phyloP scores from a whole-genome alignment of 1,284 basidiomycete genomes.

The Peniophora sp. region DNA sequence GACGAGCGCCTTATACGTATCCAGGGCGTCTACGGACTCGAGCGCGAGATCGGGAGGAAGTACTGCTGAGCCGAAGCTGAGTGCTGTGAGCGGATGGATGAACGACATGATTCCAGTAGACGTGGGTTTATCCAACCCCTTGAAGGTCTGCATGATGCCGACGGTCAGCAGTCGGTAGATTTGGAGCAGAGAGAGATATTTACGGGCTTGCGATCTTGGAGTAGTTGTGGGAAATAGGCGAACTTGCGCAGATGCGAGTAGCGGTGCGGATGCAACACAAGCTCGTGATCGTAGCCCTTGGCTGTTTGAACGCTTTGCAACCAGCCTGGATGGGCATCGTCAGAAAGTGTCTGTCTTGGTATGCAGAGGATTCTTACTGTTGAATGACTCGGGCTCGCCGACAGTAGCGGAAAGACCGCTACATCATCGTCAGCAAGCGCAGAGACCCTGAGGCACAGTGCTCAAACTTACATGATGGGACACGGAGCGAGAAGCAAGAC shows the following conservation, averaged over 20 bases:
- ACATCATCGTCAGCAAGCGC: conserved; percentile 1
- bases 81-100: conserved; percentile 51
- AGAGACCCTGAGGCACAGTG: neutral
- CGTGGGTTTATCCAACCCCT: conserved; percentile 28
- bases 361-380: too few species aligned
- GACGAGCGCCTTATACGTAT: conserved; percentile 38
- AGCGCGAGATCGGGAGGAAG: conserved; percentile 56
- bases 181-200: neutral
- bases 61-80: conserved; percentile 38
- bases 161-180: conserved; percentile 3
- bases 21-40: conserved; percentile 48
- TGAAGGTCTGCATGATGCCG: conserved; percentile 19
- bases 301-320: conserved; percentile 50
- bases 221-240: conserved; percentile 33
- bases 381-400: conserved; percentile 57
- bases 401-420: conserved; percentile 68
- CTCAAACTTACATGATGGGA: conserved; percentile 51
- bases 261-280: conserved; percentile 56
- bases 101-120: conserved; percentile 36
- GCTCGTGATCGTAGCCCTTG: conserved; percentile 47
- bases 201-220: neutral
- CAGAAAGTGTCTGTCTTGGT: too few species aligned
- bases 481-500: conserved; percentile 57
- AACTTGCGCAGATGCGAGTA: conserved; percentile 69
- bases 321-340: conserved; percentile 28